These are phyloP conservation scores for Tylopilus orsonianus DNA, from an alignment of 1,284 basidiomycete genomes.

Conservation along the genomic window DNA sequence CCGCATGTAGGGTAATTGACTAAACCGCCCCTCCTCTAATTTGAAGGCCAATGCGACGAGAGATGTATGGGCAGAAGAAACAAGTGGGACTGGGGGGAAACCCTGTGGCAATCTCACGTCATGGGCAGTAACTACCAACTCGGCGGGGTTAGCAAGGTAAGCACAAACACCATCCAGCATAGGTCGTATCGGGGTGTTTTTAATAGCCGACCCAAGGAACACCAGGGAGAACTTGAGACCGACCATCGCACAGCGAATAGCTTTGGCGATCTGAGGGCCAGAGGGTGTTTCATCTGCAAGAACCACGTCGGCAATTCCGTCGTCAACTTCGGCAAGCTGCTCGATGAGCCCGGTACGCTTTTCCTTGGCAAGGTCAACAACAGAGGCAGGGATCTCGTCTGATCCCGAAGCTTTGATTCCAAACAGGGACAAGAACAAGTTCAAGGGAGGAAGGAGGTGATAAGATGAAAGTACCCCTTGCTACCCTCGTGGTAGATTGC, in stretches of 20 bases:
- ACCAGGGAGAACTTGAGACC: conserved; percentile 93
- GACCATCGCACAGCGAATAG: conserved; percentile 89
- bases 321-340: conserved; percentile 94
- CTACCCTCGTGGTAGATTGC: conserved; percentile 92
- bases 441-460: background rate
- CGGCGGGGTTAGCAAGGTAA: conserved; percentile 92
- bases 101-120: conserved; percentile 72
- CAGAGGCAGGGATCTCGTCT: conserved; percentile 84
- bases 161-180: conserved; percentile 93
- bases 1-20: conserved; percentile 99
- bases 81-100: conserved; percentile 72
- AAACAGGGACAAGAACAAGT: conserved; percentile 5
- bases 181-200: conserved; percentile 96
- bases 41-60: conserved; percentile 98
- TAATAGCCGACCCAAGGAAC: conserved; percentile 96
- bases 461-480: conserved; percentile 74
- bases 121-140: conserved; percentile 80
- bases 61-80: conserved; percentile 81
- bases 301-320: conserved; percentile 90
- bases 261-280: conserved; percentile 73
- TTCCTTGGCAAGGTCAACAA: conserved; percentile 70
- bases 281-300: conserved; percentile 82
- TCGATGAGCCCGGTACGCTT: conserved; percentile 94
- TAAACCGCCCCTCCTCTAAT: conserved; percentile 96
- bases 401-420: conserved; percentile 82